Percentiles rank a stretch among this genome's conserved stretches.
Evolutionary conservation across 805 yeast species (phyloP).

Genomic region (Yarrowia sp.): DNA sequence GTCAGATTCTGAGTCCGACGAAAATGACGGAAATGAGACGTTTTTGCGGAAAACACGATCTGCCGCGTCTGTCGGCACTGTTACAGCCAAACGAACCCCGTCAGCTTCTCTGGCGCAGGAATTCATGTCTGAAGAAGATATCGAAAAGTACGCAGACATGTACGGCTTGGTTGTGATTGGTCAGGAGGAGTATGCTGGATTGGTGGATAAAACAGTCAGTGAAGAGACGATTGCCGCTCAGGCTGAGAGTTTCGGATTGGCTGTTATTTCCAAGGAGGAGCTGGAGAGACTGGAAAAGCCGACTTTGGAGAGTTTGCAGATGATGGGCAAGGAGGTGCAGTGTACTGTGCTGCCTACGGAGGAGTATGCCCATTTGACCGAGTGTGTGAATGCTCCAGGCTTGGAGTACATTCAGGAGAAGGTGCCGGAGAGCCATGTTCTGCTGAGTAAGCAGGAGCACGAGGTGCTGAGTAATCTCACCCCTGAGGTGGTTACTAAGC

Average conservation of each 20-base stretch:
- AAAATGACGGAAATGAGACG: background rate
- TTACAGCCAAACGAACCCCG: background rate
- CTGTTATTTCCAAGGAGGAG: slow-evolving; percentile 24
- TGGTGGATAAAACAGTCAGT: slow-evolving; percentile 23
- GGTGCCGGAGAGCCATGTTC: background rate
- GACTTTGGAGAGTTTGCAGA: slow-evolving; percentile 33
- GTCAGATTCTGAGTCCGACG: slow-evolving; percentile 30
- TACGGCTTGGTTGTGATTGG: slow-evolving; percentile 33
- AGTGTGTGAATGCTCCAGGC: slow-evolving; percentile 30
- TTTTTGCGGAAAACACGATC: slow-evolving; percentile 5
- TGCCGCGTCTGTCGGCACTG: background rate
- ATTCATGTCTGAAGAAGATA: slow-evolving; percentile 34
- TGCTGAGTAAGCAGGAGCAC: background rate
- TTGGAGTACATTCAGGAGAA: slow-evolving; percentile 30
- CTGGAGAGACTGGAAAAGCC: too few species aligned
- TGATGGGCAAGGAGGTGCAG: slow-evolving; percentile 33
- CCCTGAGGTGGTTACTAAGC: background rate
- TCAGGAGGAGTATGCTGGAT: slow-evolving; percentile 31
- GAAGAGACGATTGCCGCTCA: slow-evolving; percentile 3
- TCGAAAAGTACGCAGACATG: slow-evolving; percentile 31
- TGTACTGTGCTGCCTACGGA: slow-evolving; percentile 31
- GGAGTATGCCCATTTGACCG: slow-evolving; percentile 30
- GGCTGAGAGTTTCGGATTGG: slow-evolving; percentile 28
- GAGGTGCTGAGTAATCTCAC: slow-evolving; percentile 2
- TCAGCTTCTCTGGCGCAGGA: slow-evolving; percentile 32